Evolutionary conservation across 371 early-diverging fungal genomes (phyloP), one percentile per base, ranked within the genome.

Genomic region (Syncephalastrum racemosum): DNA sequence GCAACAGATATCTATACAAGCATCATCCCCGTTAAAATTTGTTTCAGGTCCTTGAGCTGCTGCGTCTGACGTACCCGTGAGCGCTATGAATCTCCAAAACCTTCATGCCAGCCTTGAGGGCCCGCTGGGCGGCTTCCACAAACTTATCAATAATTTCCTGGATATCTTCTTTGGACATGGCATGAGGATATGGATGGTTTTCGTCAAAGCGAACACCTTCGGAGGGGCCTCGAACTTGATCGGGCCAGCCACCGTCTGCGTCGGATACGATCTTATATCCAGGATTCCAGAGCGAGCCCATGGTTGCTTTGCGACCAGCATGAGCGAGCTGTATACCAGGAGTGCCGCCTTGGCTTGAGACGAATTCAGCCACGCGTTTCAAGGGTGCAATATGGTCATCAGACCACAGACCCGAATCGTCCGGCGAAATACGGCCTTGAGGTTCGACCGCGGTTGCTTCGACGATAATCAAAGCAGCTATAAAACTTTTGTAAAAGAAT

Each of bases 81-180:
- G 91, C 92, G 41, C 81, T 84, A 60, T 97, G 96, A 45, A 97
- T 77, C 71, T 97, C 95, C 22, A 95, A 64, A 0, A 85, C 87
- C 42, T 97, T 93, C 67, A 94, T 88, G 0, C 92, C 96, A 12
- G 90, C 92, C 59, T 84, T 69, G n/a, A 82, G 75, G 10, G 91
- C 88, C 23, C 91, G 83, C 42, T 67, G 54, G 8, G 93, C 90
- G 36, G 92, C 88, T 4, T 82, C 80, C 0, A 58, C 88, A 74
- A 88, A 97, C 20, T 79, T 81, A 41, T 79, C 60, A n/a, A 80
- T 70, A 13, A 86, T 44, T 1, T 73, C 67, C 13, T 75, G 58
- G 41, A 96, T 92, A 39, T 90, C 85, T 22, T 80, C 80, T 1
- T 77, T 53, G 10, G 81, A 73, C 53, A 93, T 61, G 19, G 86